These are phyloP conservation scores for Globisporangium ultimum DNA, from an alignment of 352 stramenopile species.

Conservation along the genomic window DNA sequence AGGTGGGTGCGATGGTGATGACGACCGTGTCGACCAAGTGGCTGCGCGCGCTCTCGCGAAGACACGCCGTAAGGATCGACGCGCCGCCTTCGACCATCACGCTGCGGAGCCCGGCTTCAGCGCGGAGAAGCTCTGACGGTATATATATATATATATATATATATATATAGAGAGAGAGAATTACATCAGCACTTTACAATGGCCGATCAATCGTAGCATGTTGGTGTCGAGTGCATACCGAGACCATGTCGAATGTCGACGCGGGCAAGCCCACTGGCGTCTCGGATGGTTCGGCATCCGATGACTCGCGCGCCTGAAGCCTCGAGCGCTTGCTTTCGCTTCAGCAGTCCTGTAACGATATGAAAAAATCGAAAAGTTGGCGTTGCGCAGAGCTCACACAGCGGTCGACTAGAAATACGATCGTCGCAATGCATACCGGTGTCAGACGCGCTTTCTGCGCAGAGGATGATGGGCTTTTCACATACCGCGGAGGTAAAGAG, in stretches of 20 bases:
- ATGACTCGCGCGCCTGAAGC: conserved; percentile 41
- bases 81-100: conserved; percentile 86
- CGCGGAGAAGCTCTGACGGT: conserved; percentile 31
- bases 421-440: background rate
- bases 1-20: conserved; percentile 77
- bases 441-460: conserved; percentile 2
- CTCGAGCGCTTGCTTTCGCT: conserved; percentile 37
- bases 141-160: too few species aligned
- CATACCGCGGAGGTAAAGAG: conserved; percentile 68
- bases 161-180: background rate
- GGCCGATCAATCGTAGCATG: too few species aligned
- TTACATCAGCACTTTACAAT: background rate
- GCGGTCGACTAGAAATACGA: background rate
- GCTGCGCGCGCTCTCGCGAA: conserved; percentile 28
- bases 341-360: conserved; percentile 26
- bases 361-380: conserved; percentile 1
- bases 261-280: conserved; percentile 18
- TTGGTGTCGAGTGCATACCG: conserved; percentile 27
- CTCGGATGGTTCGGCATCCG: conserved; percentile 22
- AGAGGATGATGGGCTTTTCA: conserved; percentile 72
- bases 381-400: too few species aligned
- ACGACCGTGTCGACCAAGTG: conserved; percentile 68
- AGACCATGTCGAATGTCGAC: conserved; percentile 63
- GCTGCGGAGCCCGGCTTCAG: conserved; percentile 38
- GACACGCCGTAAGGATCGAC: conserved; percentile 68